Evolutionary conservation across 768 basidiomycete genomes (phyloP), one percentile per base, ranked within the genome.

Genomic region (Amanita rimosa): DNA sequence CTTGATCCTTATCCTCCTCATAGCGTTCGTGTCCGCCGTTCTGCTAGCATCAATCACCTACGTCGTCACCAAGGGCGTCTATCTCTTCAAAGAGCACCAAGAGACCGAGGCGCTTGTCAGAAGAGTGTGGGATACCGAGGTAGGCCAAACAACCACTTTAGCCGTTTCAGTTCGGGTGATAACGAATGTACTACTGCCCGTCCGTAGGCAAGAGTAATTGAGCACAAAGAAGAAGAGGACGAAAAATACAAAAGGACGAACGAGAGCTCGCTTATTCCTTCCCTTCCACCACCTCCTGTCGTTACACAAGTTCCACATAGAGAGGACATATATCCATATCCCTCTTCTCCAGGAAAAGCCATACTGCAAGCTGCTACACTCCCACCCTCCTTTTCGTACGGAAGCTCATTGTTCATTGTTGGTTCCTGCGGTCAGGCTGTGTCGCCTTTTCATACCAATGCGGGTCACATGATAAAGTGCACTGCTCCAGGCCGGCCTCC

Each of bases 41-140:
- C n/a, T 45, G 11, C 21, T 22, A 8, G 29, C 4, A 16, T 35
- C 27, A 24, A 10, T 33, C 29, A 13, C 44, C 14, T 45, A 14
- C 21, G 8, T 45, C 31, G 11, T 45, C 0, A 13, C 14, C 29
- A 45, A 45, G 29, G 31, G n/a, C 21, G 9, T 27, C 22, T 16
- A 17, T 21, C 35, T 46, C 4, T 46, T 37, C 45, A 46, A n/a
- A n/a, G 45, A 46, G 11, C 45, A 46, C 9, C 34, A 37, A 36
- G 45, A 46, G 16, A 46, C 45, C 8, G 45, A 46, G 24, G 45
- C 45, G 35, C 45, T 46, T n/a, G 45, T 22, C 14, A 46, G 35
- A 10, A 46, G 38, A 22, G 45, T 46, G n/a, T 37, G 34, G 34
- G 34, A 37, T 16, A 46, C 45, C 0, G 45, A 46, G 35, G 35